These are phyloP conservation scores for Lolium multiflorum DNA, from an alignment of 176 grass and related monocot species.

Conservation along the genomic window DNA sequence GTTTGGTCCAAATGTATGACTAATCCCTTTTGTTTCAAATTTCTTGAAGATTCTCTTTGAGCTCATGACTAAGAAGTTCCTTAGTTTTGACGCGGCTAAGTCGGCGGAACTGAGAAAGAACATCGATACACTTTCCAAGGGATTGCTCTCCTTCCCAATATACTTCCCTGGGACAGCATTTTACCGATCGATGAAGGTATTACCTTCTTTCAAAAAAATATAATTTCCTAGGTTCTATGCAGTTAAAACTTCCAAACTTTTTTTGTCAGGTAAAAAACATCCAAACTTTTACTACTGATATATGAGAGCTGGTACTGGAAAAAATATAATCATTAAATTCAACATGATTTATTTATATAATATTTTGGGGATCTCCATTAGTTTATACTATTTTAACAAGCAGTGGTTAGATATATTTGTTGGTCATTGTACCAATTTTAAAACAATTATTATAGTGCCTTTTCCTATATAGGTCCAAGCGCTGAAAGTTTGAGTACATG, in stretches of 20 bases:
- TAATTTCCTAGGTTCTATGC: background rate
- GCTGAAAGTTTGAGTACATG: background rate
- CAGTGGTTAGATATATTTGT: background rate
- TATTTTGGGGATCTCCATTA: background rate
- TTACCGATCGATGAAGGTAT: slow-evolving; percentile 1
- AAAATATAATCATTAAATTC: background rate
- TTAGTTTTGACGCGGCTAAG: background rate
- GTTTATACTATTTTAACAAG: background rate
- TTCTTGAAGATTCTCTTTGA: background rate
- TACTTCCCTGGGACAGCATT: background rate
- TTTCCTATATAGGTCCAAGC: background rate
- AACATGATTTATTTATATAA: background rate
- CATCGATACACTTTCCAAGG: background rate
- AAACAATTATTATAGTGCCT: background rate
- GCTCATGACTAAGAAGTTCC: background rate
- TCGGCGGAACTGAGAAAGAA: background rate
- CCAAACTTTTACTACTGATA: background rate
- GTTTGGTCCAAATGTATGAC: background rate
- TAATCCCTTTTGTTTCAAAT: background rate
- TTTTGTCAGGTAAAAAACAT: too few species aligned
- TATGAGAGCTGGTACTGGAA: background rate
- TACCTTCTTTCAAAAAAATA: background rate
- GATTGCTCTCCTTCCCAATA: background rate
- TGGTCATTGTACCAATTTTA: background rate
- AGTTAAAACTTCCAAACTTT: too few species aligned